These are phyloP conservation scores for Peziza echinospora DNA, from an alignment of 495 filamentous ascomycete species.

Conservation along the genomic window DNA sequence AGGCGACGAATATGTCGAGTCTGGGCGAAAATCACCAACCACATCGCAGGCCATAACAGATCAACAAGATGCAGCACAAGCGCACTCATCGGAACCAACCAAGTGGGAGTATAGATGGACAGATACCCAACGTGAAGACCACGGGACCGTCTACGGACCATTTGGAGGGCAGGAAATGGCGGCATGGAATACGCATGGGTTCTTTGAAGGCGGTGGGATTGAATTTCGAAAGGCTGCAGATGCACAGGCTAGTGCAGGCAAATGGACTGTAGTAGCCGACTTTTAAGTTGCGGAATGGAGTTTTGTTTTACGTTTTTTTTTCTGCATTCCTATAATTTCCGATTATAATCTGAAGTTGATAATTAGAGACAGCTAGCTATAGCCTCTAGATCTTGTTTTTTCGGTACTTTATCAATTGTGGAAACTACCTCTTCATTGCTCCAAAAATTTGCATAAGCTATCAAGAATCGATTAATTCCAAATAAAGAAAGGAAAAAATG, in stretches of 20 bases:
- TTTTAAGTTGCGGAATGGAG: too few species aligned
- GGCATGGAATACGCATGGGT: constrained; percentile 73
- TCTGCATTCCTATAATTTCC: too few species aligned
- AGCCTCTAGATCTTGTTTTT: too few species aligned
- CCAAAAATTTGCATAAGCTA: too few species aligned
- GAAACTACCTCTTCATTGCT: too few species aligned
- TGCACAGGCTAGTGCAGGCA: constrained; percentile 25
- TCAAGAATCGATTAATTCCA: too few species aligned
- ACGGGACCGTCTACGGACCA: constrained; percentile 56
- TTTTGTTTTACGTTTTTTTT: too few species aligned
- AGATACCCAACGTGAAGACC: constrained; percentile 72
- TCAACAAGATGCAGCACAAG: constrained; percentile 5
- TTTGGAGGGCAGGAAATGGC: constrained; percentile 70
- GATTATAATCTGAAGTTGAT: too few species aligned
- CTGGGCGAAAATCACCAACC: constrained; percentile 7
- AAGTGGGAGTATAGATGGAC: constrained; percentile 89
- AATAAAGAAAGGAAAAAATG: too few species aligned
- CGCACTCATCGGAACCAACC: constrained; percentile 9
- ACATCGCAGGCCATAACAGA: constrained; percentile 3
- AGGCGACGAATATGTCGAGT: constrained; percentile 77
- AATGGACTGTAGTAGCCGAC: constrained; percentile 39
- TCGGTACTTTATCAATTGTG: too few species aligned
- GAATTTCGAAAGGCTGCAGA: constrained; percentile 55
- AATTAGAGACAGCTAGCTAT: too few species aligned
- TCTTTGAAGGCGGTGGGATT: constrained; percentile 69